Evolutionary conservation across 2,329 filamentous ascomycete species (phyloP).

Genomic region (Bipolaris sorokiniana): DNA sequence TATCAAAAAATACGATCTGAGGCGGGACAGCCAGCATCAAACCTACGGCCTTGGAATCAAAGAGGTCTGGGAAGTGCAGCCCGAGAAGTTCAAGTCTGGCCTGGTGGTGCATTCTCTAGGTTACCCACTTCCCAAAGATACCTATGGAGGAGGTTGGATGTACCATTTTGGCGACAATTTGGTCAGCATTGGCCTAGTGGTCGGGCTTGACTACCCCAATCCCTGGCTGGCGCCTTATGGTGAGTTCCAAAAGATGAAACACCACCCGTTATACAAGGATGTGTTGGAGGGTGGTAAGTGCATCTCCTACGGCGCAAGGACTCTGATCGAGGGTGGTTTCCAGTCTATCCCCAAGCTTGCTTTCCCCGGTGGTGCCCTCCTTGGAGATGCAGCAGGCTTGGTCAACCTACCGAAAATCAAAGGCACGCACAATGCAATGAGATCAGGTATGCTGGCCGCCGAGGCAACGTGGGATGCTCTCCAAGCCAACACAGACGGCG

Average conservation of each 20-base stretch:
- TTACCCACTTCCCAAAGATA: slow-evolving; percentile 84
- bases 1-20: slow-evolving; percentile 89
- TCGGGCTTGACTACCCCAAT: slow-evolving; percentile 93
- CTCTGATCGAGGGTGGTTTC: slow-evolving; percentile 92
- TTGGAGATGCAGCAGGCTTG: slow-evolving; percentile 95
- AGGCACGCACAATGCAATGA: slow-evolving; percentile 97
- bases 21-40: slow-evolving; percentile 87
- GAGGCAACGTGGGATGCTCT: slow-evolving; percentile 87
- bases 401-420: slow-evolving; percentile 99
- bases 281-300: slow-evolving; percentile 96
- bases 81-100: slow-evolving; percentile 88
- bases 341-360: slow-evolving; percentile 97
- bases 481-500: slow-evolving; percentile 58
- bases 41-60: slow-evolving; percentile 95
- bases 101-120: slow-evolving; percentile 89
- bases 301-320: slow-evolving; percentile 92
- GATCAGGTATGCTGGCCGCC: slow-evolving; percentile 93
- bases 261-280: slow-evolving; percentile 86
- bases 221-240: slow-evolving; percentile 94
- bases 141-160: slow-evolving; percentile 98
- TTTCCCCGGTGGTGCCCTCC: slow-evolving; percentile 93
- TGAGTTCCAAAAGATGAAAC: slow-evolving; percentile 98
- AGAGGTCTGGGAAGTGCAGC: slow-evolving; percentile 95
- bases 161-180: slow-evolving; percentile 99
- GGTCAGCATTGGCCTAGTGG: slow-evolving; percentile 88